Conservation (phyloP, 2,329 filamentous ascomycete species). For the Escovopsis sp. region DNA sequence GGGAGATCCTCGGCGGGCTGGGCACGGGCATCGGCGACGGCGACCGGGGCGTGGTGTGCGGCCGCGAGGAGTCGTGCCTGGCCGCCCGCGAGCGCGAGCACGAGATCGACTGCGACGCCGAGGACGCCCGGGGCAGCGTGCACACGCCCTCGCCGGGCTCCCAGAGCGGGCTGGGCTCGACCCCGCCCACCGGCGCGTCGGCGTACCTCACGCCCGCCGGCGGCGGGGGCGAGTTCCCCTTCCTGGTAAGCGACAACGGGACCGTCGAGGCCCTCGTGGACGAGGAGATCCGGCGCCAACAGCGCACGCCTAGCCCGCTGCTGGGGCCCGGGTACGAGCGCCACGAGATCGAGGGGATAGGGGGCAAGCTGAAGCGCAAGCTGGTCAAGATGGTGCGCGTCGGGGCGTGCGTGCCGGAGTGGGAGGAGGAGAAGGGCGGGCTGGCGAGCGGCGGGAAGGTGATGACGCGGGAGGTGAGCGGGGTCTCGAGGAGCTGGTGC, state of each 20-base stretch:
- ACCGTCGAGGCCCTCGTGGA: slow-evolving; percentile 15
- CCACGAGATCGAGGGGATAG: slow-evolving; percentile 85
- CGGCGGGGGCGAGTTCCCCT: slow-evolving; percentile 6
- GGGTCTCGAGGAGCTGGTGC: slow-evolving; percentile 67
- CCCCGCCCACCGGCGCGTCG: slow-evolving; percentile 7
- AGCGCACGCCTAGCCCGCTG: slow-evolving; percentile 33
- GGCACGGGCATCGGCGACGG: slow-evolving; percentile 82
- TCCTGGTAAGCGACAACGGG: slow-evolving; percentile 5
- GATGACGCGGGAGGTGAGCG: slow-evolving; percentile 55
- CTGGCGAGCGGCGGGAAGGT: slow-evolving; percentile 31
- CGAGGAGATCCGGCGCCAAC: slow-evolving; percentile 13
- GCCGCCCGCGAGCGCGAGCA: slow-evolving; percentile 64
- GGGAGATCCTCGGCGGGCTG: slow-evolving; percentile 62
- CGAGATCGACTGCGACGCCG: slow-evolving; percentile 75
- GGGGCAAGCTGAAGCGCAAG: slow-evolving; percentile 76
- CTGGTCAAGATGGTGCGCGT: slow-evolving; percentile 69
- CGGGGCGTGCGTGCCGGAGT: slow-evolving; percentile 74
- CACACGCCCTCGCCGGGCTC: slow-evolving; percentile 4
- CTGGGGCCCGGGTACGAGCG: slow-evolving; percentile 61
- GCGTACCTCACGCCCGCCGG: slow-evolving; percentile 2
- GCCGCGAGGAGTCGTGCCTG: slow-evolving; percentile 62
- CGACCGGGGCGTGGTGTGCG: slow-evolving; percentile 77
- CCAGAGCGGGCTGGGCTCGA: slow-evolving; percentile 6
- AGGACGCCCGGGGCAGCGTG: slow-evolving; percentile 43
- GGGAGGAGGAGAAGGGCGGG: slow-evolving; percentile 57